Conservation (phyloP, 129 eudicot genomes). For the Lactuca saligna region DNA sequence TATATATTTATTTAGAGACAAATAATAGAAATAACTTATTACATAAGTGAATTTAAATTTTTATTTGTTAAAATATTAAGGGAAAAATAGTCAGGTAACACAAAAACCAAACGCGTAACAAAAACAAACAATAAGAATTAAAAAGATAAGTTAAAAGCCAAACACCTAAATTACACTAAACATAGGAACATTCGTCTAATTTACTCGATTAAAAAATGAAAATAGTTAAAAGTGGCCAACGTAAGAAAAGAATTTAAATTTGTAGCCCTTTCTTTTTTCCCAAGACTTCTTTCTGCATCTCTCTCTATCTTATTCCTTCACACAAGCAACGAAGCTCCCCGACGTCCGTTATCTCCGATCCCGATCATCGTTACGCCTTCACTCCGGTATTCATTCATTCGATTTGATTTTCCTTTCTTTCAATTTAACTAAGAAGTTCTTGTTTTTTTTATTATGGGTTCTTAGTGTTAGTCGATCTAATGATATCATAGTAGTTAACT, state of each 20-base stretch:
- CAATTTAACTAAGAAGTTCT: neutral
- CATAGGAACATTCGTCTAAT: too few species aligned
- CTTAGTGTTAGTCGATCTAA: constrained; percentile 4
- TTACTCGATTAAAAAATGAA: neutral
- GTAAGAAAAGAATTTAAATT: neutral
- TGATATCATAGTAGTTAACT: constrained; percentile 17
- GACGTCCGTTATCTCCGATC: constrained; percentile 25
- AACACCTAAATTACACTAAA: too few species aligned
- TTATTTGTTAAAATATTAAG: too few species aligned
- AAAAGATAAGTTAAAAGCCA: too few species aligned
- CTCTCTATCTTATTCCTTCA: constrained; percentile 18
- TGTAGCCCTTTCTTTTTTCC: constrained; percentile 29
- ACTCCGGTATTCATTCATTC: constrained; percentile 14
- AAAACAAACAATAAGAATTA: too few species aligned
- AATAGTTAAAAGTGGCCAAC: constrained; percentile 15
- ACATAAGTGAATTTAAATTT: too few species aligned
- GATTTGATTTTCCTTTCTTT: constrained; percentile 1
- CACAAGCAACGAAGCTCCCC: constrained; percentile 24
- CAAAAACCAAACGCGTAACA: too few species aligned
- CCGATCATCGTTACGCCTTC: constrained; percentile 13
- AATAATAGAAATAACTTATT: too few species aligned
- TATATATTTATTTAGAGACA: too few species aligned
- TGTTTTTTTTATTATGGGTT: neutral
- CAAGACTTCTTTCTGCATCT: constrained; percentile 28
- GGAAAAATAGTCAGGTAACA: too few species aligned